Percentiles rank a stretch among this genome's conserved stretches.
Conservation (phyloP, 495 filamentous ascomycete genomes). For the Tuber aestivum region DNA sequence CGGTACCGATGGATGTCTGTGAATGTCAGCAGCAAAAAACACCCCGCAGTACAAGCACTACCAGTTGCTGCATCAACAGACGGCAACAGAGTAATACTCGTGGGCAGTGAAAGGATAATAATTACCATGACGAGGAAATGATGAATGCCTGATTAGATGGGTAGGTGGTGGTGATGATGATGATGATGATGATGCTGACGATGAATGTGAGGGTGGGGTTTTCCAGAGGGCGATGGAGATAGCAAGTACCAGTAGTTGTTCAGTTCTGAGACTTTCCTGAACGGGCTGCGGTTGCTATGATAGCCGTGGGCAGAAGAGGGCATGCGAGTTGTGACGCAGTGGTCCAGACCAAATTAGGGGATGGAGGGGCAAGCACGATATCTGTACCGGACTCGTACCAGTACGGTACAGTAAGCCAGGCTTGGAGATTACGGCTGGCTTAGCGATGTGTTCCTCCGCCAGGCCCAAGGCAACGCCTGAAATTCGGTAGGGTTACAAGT, state of each 20-base stretch:
- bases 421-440: too few relatives aligned
- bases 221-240: neutral
- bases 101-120: conserved; percentile 12
- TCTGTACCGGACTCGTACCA: too few relatives aligned
- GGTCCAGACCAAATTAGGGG: neutral
- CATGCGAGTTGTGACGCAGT: neutral
- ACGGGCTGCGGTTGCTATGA: neutral
- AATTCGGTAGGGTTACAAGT: neutral
- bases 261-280: neutral
- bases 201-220: neutral
- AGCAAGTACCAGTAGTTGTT: neutral
- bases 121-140: conserved; percentile 25
- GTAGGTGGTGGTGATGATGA: conserved; percentile 25
- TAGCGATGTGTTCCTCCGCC: neutral
- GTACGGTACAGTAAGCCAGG: too few relatives aligned
- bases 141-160: conserved; percentile 18
- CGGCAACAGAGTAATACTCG: neutral
- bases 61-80: conserved; percentile 16
- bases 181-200: conserved; percentile 5
- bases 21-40: conserved; percentile 28
- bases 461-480: neutral
- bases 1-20: conserved; percentile 98
- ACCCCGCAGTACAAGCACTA: conserved; percentile 32
- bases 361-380: neutral
- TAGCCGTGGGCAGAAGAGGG: neutral